Evolutionary conservation across 2,329 filamentous ascomycete genomes (phyloP), one percentile per base, ranked within the genome.

Genomic region (Paecilomyces niveus): DNA sequence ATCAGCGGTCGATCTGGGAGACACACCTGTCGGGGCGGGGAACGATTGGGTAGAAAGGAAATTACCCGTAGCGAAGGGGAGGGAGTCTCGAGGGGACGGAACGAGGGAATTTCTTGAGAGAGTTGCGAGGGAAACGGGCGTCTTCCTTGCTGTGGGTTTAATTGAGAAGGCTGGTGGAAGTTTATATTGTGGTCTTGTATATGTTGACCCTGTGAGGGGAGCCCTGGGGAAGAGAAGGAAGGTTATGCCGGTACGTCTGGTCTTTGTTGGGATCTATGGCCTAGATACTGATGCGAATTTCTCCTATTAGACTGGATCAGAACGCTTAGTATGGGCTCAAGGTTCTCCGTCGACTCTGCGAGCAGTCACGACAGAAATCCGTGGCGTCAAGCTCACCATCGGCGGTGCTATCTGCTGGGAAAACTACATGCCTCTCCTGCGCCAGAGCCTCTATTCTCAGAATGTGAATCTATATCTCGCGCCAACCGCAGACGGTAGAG

Each of bases 331-430:
- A 59, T 97, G 92, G 92, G 91, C 89, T 0, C 90, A 96, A 71
- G 92, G 92, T 49, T 88, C 86, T 2, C 85, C 92, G 0, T 84
- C 84, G 0, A 94, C 90, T 3, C 81, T 97, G 29, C 85, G 85
- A 62, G 92, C 92, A 3, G 85, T 96, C 1, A 88, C 85, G 26
- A 92, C 91, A 1, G 84, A 80, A 24, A 91, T 97, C 71, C 87
- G 88, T 61, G 91, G 90, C 54, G 84, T 92, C 2, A 86, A 85
- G 62, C 76, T 97, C 60, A 93, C 90, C 58, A 83, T 97, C 60
- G 92, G 88, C 0, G 86, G 89, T 2, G 93, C 92, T 3, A 95
- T 97, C 64, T 96, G 92, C 79, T 97, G 92, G 92, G 92, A 97
- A 74, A 96, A 90, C 73, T 96, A 93, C 76, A 97, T 96, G 92